phyloP scores from a whole-genome alignment of 345 rosid genomes.

The Dimocarpus longan region DNA sequence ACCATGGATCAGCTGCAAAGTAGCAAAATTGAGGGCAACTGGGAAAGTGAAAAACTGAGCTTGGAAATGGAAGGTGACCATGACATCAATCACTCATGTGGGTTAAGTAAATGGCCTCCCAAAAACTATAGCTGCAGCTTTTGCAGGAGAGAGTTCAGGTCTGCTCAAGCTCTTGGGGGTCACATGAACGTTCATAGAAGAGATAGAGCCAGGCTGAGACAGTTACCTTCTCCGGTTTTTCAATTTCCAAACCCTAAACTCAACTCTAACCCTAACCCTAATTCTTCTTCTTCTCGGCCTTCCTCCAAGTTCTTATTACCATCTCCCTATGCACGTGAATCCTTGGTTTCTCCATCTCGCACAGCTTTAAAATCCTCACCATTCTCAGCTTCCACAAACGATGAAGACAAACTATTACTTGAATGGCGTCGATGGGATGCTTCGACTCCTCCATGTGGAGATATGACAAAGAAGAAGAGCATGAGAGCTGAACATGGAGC shows the following conservation, averaged over 20 bases:
- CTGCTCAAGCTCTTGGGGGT: constrained; percentile 83
- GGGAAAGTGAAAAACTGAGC: constrained; percentile 9
- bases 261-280: constrained; percentile 36
- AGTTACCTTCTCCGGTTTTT: constrained; percentile 50
- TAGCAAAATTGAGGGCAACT: background rate
- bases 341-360: constrained; percentile 16
- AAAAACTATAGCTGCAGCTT: constrained; percentile 59
- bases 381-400: constrained; percentile 26
- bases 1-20: constrained; percentile 16
- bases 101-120: constrained; percentile 45
- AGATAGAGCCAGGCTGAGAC: constrained; percentile 63
- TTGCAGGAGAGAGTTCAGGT: constrained; percentile 57
- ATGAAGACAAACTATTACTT: constrained; percentile 21
- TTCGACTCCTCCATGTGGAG: constrained; percentile 25
- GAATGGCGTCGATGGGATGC: constrained; percentile 18
- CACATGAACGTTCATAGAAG: constrained; percentile 78
- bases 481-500: constrained; percentile 23
- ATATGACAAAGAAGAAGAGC: constrained; percentile 34
- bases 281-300: constrained; percentile 8
- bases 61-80: background rate
- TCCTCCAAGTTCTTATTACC: constrained; percentile 12
- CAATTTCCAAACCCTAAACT: constrained; percentile 37
- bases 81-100: constrained; percentile 22
- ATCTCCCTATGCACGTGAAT: constrained; percentile 1
- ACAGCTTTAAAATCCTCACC: constrained; percentile 24